Evolutionary conservation across 352 stramenopile genomes (phyloP), one percentile per base, ranked within the genome.

Genomic region (Globisporangium perplexum): DNA sequence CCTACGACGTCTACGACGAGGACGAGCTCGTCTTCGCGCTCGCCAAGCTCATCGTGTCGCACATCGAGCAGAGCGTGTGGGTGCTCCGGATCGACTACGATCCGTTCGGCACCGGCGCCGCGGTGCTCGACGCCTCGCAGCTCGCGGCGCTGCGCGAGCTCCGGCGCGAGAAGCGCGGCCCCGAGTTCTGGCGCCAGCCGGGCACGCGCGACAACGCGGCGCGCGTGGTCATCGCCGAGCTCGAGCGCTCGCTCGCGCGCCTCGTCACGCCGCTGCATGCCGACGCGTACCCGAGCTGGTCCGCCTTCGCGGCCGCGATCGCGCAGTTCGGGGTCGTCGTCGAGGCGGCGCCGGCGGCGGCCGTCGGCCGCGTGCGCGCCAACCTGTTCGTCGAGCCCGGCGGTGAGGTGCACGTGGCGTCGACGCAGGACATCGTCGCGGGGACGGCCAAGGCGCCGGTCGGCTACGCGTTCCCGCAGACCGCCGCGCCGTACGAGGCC

Each of bases 1-100:
- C 83, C 7, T 91, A 96, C 59, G 90, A 96, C 52, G 64, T 97
- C 30, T 96, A 95, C 59, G 76, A 94, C 55, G 79, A 93, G 22
- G 80, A 95, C 36, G 88, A 97, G 50, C 49, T 97, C 15, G 71
- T 86, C 24, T 68, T 87, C 22, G 71, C 87, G 20, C 70, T 97
- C 20, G 74, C 86, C 24, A 95, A 96, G 59, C 78, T 97, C 41
- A 86, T 91, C 42, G 72, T 92, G 22, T 63, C 81, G 38, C 83
- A 97, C 57, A 58, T 96, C 26, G 80, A 96, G 24, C 65, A 95
- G 33, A 66, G 66, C 41, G 60, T 60, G 18, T 96, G 88, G 89
- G 41, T 90, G 18, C 66, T 97, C 44, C 86, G 85, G 60, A 59
- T 96, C 5, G 88, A 97, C 54, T 74, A 82, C 38, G 86, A 95